These are phyloP conservation scores for Populus hybrid DNA, from an alignment of 441 rosid species.

Conservation along the genomic window DNA sequence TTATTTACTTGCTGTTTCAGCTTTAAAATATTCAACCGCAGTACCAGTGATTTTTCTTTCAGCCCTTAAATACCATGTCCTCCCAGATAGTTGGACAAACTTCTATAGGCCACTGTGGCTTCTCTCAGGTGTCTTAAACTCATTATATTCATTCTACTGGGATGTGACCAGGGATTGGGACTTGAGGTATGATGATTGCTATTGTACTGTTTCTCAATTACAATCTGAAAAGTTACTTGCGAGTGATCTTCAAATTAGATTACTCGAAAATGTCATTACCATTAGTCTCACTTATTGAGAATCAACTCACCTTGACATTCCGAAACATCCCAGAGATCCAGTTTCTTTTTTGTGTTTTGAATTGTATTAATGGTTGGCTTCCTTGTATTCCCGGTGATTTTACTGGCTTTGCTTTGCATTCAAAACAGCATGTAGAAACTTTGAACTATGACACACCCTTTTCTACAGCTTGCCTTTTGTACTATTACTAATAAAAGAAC, in stretches of 20 bases:
- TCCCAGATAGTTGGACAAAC: conserved; percentile 68
- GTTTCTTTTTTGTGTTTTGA: not conserved
- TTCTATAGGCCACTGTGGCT: conserved; percentile 93
- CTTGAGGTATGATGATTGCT: conserved; percentile 55
- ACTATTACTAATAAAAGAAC: not conserved
- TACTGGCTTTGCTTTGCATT: not conserved
- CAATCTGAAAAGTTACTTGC: not conserved
- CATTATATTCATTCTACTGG: conserved; percentile 91
- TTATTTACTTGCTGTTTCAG: conserved; percentile 49
- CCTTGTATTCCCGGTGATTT: not conserved
- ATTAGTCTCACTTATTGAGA: not conserved
- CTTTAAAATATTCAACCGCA: conserved; percentile 83
- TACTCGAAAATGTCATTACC: not conserved
- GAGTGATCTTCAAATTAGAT: not conserved
- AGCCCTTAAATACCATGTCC: conserved; percentile 87
- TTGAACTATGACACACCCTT: not conserved
- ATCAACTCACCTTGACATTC: not conserved
- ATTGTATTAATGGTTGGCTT: not conserved
- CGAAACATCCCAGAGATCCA: not conserved
- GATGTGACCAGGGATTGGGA: conserved; percentile 95
- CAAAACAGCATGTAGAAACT: not conserved
- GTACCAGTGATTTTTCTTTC: conserved; percentile 96
- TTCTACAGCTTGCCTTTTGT: not conserved
- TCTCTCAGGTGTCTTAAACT: conserved; percentile 70
- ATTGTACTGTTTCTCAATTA: conserved; percentile 8